Base-by-base conservation (phyloP, 768 basidiomycete genomes). In the Trametes maxima region DNA sequence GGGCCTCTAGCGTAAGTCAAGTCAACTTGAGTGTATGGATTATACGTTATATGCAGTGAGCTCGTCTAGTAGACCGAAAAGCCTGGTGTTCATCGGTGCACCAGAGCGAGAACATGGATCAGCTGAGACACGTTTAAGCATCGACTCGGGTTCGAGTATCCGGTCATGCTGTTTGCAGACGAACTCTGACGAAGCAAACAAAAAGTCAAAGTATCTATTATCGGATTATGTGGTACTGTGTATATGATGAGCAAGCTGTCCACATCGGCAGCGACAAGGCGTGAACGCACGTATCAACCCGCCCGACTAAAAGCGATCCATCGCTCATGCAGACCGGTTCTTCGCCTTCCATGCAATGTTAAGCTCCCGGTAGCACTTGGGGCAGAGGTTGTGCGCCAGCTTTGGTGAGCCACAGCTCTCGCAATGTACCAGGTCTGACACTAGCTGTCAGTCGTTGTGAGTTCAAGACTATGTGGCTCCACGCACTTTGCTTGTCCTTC, bases 341-440 rank as follows among this genome's bases (percentile, higher is more conserved):
- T 75, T 70, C 22, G 70, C 67, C 68, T 91, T 90, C 84, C 84
- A 92, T 69, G 78, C 78, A 58, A 88, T 77, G 60, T 76, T 86
- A 51, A 94, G 77, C 60, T 82, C 82, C 16, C 83, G 85, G 68
- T 90, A 95, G 73, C 95, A 98, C 36, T 78, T 79, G 57, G 85
- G 82, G 75, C 95, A 98, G 14, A 95, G 76, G 72, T 95, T 87
- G 70, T 96, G 95, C 17, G 91, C 87, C 16, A 95, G 85, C 73
- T 97, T 97, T 46, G 93, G 86, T 16, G 79, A 78, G 25, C 95
- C 95, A 67, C 95, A 98, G 24, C 84, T 90, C n/a, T 92, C 86
- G 70, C 95, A 98, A 65, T 88, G 85, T 61, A 92, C 91, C 65
- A 98, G 85, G 72, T 95, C 95, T 98, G 22, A 8, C 60, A 24